Evolutionary conservation across 305 asterid species (phyloP).

Genomic region (Fraxinus nigra): DNA sequence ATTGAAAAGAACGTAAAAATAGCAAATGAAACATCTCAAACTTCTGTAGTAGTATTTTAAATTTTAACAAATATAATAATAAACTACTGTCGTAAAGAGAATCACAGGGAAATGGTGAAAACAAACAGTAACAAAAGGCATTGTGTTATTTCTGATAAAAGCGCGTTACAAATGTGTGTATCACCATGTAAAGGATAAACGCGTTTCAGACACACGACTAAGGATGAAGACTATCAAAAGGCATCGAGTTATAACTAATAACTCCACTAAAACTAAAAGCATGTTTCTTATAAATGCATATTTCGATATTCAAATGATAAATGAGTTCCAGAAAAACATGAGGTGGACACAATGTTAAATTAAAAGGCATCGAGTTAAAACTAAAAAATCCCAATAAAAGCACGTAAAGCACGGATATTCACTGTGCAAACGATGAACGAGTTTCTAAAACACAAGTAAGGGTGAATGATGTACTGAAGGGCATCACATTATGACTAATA

Average conservation of each 20-base stretch:
- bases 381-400: not conserved
- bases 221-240: not conserved
- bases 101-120: not conserved
- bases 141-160: not conserved
- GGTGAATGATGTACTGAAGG: not conserved
- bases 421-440: not conserved
- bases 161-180: not conserved
- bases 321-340: not conserved
- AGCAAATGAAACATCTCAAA: not conserved
- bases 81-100: not conserved
- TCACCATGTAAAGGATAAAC: not conserved
- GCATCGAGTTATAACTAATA: no score
- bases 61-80: no score
- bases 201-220: not conserved
- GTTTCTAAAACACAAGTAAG: not conserved
- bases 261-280: not conserved
- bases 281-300: not conserved
- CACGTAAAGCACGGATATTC: not conserved
- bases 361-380: not conserved
- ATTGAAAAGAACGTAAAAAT: no score
- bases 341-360: not conserved
- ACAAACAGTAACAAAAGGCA: not conserved
- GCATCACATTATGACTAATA: not conserved
- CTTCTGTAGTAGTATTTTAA: not conserved
- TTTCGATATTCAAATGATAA: not conserved